These are phyloP conservation scores for Malassezia psittaci DNA, from an alignment of 1,284 basidiomycete genomes.

Conservation along the genomic window DNA sequence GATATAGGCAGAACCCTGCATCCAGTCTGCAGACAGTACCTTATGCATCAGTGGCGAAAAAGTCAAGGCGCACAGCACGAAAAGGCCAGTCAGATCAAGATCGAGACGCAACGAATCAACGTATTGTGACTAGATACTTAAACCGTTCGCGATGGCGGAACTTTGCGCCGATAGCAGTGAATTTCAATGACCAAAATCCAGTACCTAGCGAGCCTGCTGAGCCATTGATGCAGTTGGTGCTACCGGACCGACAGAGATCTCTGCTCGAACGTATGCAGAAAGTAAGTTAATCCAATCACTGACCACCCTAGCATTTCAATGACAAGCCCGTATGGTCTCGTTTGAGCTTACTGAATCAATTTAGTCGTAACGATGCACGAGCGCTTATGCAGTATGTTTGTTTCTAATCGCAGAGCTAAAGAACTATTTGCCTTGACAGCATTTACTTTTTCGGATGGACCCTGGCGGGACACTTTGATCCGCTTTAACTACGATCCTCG, in stretches of 20 bases:
- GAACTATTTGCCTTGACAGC: conserved; percentile 51
- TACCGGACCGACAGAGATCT: conserved; percentile 6
- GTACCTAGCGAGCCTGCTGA: conserved; percentile 5
- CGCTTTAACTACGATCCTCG: conserved; percentile 82
- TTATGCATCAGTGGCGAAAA: conserved; percentile 4
- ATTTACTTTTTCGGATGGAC: conserved; percentile 85
- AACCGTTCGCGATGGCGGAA: conserved; percentile 18
- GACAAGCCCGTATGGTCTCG: conserved; percentile 81
- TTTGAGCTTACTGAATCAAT: conserved; percentile 69
- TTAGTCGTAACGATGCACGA: conserved; percentile 59
- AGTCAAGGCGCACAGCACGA: conserved; percentile 7
- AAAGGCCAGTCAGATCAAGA: conserved; percentile 9
- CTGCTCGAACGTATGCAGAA: conserved; percentile 12
- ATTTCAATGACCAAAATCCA: conserved; percentile 2
- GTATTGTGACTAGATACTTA: conserved; percentile 9
- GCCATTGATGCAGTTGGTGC: neutral
- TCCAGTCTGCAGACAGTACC: conserved; percentile 23
- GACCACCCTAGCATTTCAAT: conserved; percentile 46
- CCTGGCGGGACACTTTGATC: conserved; percentile 81
- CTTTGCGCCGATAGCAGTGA: conserved; percentile 14
- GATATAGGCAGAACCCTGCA: conserved; percentile 26
- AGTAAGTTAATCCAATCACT: neutral
- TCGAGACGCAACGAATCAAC: neutral
- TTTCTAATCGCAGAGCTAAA: conserved; percentile 44
- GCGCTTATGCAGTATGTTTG: conserved; percentile 55